A percentile compares a stretch with the other conserved stretches of the same genome.
Conservation (phyloP, 163 green algal species). For the Scenedesmus sp. region DNA sequence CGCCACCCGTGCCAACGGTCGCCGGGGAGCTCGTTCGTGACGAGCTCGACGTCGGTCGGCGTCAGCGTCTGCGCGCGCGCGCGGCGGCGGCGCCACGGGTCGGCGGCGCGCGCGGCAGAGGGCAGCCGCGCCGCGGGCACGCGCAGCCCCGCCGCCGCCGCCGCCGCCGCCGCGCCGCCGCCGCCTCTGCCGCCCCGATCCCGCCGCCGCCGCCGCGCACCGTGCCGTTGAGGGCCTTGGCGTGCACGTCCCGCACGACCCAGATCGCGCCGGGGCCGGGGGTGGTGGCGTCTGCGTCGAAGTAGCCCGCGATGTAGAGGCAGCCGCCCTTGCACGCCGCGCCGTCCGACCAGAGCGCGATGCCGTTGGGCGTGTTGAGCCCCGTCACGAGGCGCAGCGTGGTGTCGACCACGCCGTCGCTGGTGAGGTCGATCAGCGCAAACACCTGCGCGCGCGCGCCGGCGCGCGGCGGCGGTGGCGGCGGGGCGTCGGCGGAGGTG, state of each 20-base stretch:
- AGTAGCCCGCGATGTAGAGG: constrained; percentile 1
- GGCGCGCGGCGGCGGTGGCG: not conserved
- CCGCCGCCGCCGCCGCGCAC: not conserved
- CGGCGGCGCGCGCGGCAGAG: too few relatives aligned
- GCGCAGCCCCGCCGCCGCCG: too few relatives aligned
- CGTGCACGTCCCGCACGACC: not conserved
- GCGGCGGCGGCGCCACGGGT: too few relatives aligned
- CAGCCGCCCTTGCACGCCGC: not conserved
- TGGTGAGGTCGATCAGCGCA: constrained; percentile 12
- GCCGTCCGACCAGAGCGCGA: too few relatives aligned
- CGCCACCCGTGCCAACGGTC: constrained; percentile 25
- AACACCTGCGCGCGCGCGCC: not conserved
- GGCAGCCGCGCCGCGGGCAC: too few relatives aligned
- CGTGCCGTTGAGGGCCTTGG: not conserved
- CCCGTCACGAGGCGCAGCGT: not conserved
- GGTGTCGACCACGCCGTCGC: constrained; percentile 5
- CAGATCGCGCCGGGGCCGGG: not conserved
- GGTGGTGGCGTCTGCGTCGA: not conserved
- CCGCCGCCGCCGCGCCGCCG: too few relatives aligned
- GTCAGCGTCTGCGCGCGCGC: too few relatives aligned
- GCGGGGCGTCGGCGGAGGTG: too few relatives aligned
- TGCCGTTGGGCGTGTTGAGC: constrained; percentile 15
- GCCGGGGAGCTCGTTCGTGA: constrained; percentile 11
- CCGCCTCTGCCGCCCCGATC: too few relatives aligned
- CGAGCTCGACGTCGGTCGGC: constrained; percentile 4